Percentiles rank a stretch among this genome's conserved stretches.
Evolutionary conservation across 2,329 filamentous ascomycete species (phyloP).

Genomic region (Epichloe baconii): DNA sequence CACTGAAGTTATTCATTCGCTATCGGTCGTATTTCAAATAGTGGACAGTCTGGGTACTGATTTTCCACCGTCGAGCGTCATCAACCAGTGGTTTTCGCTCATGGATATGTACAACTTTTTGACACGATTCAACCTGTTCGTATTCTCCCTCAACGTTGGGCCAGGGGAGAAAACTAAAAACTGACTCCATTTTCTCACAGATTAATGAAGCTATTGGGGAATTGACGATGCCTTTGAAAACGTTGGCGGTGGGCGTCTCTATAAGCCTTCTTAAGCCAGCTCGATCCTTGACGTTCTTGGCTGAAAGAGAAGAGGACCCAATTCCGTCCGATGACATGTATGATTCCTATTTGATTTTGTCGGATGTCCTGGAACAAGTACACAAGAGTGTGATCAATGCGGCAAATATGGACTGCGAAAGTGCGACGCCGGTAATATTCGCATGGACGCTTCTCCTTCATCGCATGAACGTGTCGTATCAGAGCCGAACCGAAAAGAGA

Average conservation of each 20-base stretch:
- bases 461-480: slow-evolving; percentile 51
- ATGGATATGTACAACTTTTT: slow-evolving; percentile 60
- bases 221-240: slow-evolving; percentile 52
- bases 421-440: slow-evolving; percentile 61
- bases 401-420: slow-evolving; percentile 40
- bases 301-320: slow-evolving; percentile 25
- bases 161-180: background rate
- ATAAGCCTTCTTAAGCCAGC: slow-evolving; percentile 57
- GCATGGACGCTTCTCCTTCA: slow-evolving; percentile 71
- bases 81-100: slow-evolving; percentile 63
- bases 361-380: slow-evolving; percentile 56
- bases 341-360: slow-evolving; percentile 54
- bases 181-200: slow-evolving; percentile 8
- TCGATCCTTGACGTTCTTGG: slow-evolving; percentile 33
- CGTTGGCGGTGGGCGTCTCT: slow-evolving; percentile 57
- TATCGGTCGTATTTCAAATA: slow-evolving; percentile 63
- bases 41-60: slow-evolving; percentile 43
- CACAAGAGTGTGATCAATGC: slow-evolving; percentile 57
- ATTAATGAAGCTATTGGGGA: slow-evolving; percentile 30
- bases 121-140: slow-evolving; percentile 38
- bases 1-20: slow-evolving; percentile 58
- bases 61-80: slow-evolving; percentile 43
- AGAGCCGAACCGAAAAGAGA: slow-evolving; percentile 46
- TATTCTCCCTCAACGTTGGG: background rate
- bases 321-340: slow-evolving; percentile 23